Evolutionary conservation across 129 eudicot genomes (phyloP).

Genomic region (Centrapalus pauciflorus): DNA sequence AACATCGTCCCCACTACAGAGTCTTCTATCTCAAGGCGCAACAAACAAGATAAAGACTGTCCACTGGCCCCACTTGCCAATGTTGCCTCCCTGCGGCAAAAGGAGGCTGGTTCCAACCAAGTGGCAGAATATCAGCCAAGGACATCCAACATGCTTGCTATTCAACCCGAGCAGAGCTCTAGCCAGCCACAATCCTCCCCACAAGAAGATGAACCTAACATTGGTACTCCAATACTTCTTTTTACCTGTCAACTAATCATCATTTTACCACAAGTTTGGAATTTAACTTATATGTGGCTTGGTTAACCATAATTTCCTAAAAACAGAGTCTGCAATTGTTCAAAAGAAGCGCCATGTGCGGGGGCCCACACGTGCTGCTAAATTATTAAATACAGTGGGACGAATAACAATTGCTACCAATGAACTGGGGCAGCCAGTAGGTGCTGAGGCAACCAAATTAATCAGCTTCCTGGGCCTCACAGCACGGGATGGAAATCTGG

Average conservation of each 20-base stretch:
- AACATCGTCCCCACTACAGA: conserved; percentile 10
- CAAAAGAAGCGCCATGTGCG: conserved; percentile 20
- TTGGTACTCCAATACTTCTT: background rate
- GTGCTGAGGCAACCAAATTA: conserved; percentile 38
- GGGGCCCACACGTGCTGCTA: conserved; percentile 27
- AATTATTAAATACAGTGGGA: conserved; percentile 18
- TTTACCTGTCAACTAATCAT: background rate
- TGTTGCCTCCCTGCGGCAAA: conserved; percentile 6
- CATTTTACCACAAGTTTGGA: background rate
- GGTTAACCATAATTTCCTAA: background rate
- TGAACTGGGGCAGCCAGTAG: conserved; percentile 45
- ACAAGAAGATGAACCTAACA: conserved; percentile 11
- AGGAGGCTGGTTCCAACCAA: conserved; percentile 11
- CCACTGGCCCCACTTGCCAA: conserved; percentile 5
- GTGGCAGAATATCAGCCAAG: background rate
- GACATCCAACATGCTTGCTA: background rate
- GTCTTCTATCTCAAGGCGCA: conserved; percentile 17
- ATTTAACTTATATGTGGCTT: background rate
- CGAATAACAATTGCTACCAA: conserved; percentile 30
- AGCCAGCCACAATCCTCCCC: conserved; percentile 22
- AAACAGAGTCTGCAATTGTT: conserved; percentile 24
- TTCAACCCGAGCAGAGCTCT: conserved; percentile 26
- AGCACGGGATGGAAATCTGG: conserved; percentile 46
- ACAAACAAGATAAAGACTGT: conserved; percentile 1
- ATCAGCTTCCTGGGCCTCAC: conserved; percentile 38